A percentile compares a stretch with the other conserved stretches of the same genome.
phyloP scores from a whole-genome alignment of 2,329 filamentous ascomycete genomes.

The Dactylellina drechsleri region DNA sequence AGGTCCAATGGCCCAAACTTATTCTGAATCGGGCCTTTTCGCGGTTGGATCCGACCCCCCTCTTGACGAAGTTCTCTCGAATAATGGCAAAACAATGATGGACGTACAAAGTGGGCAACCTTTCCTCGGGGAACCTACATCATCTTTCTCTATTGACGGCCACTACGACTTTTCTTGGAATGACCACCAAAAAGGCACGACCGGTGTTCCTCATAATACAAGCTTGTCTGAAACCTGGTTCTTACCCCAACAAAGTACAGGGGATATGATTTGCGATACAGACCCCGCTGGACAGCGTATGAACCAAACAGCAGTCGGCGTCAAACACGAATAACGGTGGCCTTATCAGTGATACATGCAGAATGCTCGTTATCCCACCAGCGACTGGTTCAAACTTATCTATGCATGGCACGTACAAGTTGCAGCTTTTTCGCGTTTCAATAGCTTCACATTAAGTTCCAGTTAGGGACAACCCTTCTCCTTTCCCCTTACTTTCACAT shows the following conservation, averaged over 20 bases:
- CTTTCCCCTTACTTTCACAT: neutral
- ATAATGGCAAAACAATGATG: conserved; percentile 28
- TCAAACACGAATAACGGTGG: conserved; percentile 38
- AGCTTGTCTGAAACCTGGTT: conserved; percentile 46
- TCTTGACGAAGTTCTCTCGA: conserved; percentile 26
- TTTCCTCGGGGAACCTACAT: conserved; percentile 15
- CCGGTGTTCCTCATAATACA: conserved; percentile 21
- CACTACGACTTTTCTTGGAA: conserved; percentile 41
- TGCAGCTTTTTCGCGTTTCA: no score
- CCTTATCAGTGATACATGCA: neutral
- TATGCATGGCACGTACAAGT: no score
- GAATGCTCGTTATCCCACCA: neutral
- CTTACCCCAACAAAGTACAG: conserved; percentile 34
- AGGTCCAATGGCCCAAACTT: conserved; percentile 48
- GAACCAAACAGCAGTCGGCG: conserved; percentile 40
- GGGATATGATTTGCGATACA: conserved; percentile 41
- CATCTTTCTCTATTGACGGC: conserved; percentile 26
- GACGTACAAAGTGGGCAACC: conserved; percentile 31
- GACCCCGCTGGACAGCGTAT: conserved; percentile 36
- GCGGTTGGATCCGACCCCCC: conserved; percentile 47
- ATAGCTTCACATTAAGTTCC: no score
- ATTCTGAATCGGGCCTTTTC: conserved; percentile 47
- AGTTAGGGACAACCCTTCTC: neutral
- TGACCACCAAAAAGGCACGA: conserved; percentile 18
- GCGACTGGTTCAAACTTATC: neutral